Conservation (phyloP, 371 early-diverging fungal species). For the Amoeboaphelidium protococcarum region DNA sequence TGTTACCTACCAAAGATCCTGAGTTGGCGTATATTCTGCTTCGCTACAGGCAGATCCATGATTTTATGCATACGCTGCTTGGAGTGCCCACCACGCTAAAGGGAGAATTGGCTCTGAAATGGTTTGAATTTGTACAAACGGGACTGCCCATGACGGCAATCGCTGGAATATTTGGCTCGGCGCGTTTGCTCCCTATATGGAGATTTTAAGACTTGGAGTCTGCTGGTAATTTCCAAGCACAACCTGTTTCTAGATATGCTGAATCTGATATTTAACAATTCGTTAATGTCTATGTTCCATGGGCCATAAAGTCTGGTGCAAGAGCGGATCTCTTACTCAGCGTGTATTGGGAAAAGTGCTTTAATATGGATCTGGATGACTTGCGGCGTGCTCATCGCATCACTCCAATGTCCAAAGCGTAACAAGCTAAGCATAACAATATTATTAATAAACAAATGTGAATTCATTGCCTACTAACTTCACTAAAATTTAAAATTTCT, state of each 20-base stretch:
- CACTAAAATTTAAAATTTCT: too few species aligned
- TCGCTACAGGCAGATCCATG: slow-evolving; percentile 76
- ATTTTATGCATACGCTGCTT: slow-evolving; percentile 70
- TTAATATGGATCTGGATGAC: slow-evolving; percentile 33
- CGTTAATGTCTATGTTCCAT: slow-evolving; percentile 44
- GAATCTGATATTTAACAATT: slow-evolving; percentile 12
- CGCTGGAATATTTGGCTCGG: slow-evolving; percentile 48
- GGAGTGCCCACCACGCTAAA: slow-evolving; percentile 43
- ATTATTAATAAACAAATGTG: too few species aligned
- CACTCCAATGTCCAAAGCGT: slow-evolving; percentile 2
- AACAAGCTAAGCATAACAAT: too few species aligned
- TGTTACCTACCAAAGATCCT: slow-evolving; percentile 32
- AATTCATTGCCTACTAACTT: too few species aligned
- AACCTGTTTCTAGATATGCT: slow-evolving; percentile 21
- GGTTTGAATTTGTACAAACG: slow-evolving; percentile 66
- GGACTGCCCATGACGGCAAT: slow-evolving; percentile 17
- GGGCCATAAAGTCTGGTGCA: slow-evolving; percentile 67
- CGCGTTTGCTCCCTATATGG: slow-evolving; percentile 16
- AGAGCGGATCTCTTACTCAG: slow-evolving; percentile 44
- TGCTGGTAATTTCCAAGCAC: slow-evolving; percentile 11
- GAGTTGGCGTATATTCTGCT: slow-evolving; percentile 80
- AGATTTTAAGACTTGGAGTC: slow-evolving; percentile 9
- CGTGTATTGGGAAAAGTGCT: slow-evolving; percentile 47
- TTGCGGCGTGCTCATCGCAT: slow-evolving; percentile 19
- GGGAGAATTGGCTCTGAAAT: slow-evolving; percentile 76